A percentile compares a stretch with the other conserved stretches of the same genome.
Conservation (phyloP, 2,329 filamentous ascomycete species). For the Aspergillus viridinutans region DNA sequence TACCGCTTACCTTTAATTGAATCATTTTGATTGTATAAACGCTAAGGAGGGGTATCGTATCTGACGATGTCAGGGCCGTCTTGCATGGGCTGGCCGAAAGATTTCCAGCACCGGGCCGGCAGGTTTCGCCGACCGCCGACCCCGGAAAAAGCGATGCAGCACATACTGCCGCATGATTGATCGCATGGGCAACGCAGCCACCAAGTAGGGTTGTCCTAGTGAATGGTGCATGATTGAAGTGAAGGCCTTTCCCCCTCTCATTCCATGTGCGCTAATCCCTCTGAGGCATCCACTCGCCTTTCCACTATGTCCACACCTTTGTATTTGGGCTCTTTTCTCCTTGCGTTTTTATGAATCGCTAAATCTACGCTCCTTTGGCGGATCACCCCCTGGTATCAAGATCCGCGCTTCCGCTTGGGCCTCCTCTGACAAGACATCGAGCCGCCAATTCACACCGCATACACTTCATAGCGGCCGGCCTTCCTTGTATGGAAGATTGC, state of each 20-base stretch:
- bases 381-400: background rate
- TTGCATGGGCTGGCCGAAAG: constrained; percentile 11
- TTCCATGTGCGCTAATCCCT: constrained; percentile 4
- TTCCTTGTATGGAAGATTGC: constrained; percentile 10
- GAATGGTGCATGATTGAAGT: constrained; percentile 1
- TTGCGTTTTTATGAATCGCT: constrained; percentile 1
- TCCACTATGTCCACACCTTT: constrained; percentile 4
- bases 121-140: constrained; percentile 26
- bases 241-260: background rate
- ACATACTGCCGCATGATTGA: background rate
- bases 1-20: constrained; percentile 66
- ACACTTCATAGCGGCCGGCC: background rate
- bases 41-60: background rate
- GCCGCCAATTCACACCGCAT: constrained; percentile 6
- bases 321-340: constrained; percentile 6
- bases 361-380: constrained; percentile 2
- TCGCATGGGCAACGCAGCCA: constrained; percentile 10
- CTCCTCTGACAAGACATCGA: constrained; percentile 2
- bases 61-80: background rate
- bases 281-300: constrained; percentile 2
- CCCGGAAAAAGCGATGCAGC: constrained; percentile 4
- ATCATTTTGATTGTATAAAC: constrained; percentile 65
- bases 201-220: constrained; percentile 1
- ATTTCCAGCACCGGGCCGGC: constrained; percentile 16
- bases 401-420: constrained; percentile 7